A percentile compares a stretch with the other conserved stretches of the same genome.
phyloP scores from a whole-genome alignment of 2,329 filamentous ascomycete genomes.

The Eutypella sp. region DNA sequence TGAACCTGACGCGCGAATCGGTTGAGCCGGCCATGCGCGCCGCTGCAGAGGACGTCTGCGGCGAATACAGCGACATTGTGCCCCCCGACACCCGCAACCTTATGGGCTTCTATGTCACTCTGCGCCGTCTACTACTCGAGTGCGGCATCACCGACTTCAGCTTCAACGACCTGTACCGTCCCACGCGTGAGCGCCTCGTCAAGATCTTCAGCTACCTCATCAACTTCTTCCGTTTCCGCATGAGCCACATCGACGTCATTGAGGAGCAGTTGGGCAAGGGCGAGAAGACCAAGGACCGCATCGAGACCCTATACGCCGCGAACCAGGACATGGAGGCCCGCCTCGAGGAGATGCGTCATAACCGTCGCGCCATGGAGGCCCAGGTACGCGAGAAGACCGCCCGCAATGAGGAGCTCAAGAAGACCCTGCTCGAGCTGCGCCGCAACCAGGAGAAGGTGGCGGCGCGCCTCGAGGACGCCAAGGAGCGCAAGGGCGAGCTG shows the following conservation, averaged over 20 bases:
- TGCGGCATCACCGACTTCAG: conserved; percentile 93
- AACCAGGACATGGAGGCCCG: conserved; percentile 83
- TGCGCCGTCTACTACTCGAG: conserved; percentile 74
- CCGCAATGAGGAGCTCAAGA: conserved; percentile 83
- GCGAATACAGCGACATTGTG: conserved; percentile 78
- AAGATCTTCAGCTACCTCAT: conserved; percentile 98
- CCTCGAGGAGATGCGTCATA: conserved; percentile 74
- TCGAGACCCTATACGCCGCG: conserved; percentile 77
- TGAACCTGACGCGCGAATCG: conserved; percentile 88
- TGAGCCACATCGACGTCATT: conserved; percentile 83
- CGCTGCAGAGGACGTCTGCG: conserved; percentile 80
- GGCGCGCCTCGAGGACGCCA: conserved; percentile 75
- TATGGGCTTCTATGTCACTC: conserved; percentile 88
- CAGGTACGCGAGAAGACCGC: conserved; percentile 79
- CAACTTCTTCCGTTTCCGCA: conserved; percentile 96
- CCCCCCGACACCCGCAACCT: conserved; percentile 86
- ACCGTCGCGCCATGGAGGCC: conserved; percentile 73
- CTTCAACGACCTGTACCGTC: conserved; percentile 86
- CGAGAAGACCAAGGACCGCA: conserved; percentile 78
- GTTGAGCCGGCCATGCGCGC: conserved; percentile 94
- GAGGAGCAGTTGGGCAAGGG: conserved; percentile 92
- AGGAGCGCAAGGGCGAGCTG: conserved; percentile 72
- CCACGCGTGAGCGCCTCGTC: conserved; percentile 82
- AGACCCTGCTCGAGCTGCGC: conserved; percentile 72
- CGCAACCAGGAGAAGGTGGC: conserved; percentile 79